Percentiles rank a stretch among this genome's conserved stretches.
These are phyloP conservation scores for Apiospora marii DNA, from an alignment of 2,329 filamentous ascomycete genomes.

Conservation along the genomic window DNA sequence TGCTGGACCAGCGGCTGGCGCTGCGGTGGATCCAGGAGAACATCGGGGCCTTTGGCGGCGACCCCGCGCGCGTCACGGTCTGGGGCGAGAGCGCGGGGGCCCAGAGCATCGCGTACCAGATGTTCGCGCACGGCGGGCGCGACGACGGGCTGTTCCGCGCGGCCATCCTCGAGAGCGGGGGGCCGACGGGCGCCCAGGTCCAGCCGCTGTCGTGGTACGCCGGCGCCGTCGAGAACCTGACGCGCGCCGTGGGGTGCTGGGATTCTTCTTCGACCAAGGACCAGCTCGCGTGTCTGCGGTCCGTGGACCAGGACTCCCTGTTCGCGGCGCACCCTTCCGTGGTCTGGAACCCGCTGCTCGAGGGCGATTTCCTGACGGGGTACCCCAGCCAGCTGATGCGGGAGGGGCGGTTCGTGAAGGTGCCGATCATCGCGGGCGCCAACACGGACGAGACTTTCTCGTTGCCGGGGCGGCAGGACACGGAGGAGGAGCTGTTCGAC, in stretches of 20 bases:
- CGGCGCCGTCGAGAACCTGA: slow-evolving; percentile 44
- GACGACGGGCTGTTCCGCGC: slow-evolving; percentile 63
- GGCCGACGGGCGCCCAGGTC: slow-evolving; percentile 42
- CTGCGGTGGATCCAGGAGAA: slow-evolving; percentile 61
- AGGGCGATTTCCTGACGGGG: slow-evolving; percentile 56
- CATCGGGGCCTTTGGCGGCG: slow-evolving; percentile 60
- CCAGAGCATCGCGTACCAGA: slow-evolving; percentile 29
- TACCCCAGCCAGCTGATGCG: slow-evolving; percentile 55
- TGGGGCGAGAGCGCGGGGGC: slow-evolving; percentile 60
- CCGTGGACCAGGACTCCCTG: slow-evolving; percentile 41
- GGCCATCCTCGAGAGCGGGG: slow-evolving; percentile 62
- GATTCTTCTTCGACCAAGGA: slow-evolving; percentile 38
- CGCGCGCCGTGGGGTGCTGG: slow-evolving; percentile 46
- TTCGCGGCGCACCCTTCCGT: slow-evolving; percentile 46
- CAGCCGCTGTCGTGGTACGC: slow-evolving; percentile 46
- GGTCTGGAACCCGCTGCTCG: slow-evolving; percentile 53
- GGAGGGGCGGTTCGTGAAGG: slow-evolving; percentile 50
- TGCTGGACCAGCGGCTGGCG: slow-evolving; percentile 59
- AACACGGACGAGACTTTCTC: slow-evolving; percentile 58
- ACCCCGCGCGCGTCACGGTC: slow-evolving; percentile 58
- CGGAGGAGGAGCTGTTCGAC: slow-evolving; percentile 52
- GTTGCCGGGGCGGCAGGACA: slow-evolving; percentile 47
- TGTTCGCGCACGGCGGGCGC: slow-evolving; percentile 61
- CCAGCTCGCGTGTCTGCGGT: slow-evolving; percentile 48
- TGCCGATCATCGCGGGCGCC: slow-evolving; percentile 56